Percentiles rank a stretch among this genome's conserved stretches.
phyloP scores from a whole-genome alignment of 257 asterid genomes.

The Rubia yunnanensis region DNA sequence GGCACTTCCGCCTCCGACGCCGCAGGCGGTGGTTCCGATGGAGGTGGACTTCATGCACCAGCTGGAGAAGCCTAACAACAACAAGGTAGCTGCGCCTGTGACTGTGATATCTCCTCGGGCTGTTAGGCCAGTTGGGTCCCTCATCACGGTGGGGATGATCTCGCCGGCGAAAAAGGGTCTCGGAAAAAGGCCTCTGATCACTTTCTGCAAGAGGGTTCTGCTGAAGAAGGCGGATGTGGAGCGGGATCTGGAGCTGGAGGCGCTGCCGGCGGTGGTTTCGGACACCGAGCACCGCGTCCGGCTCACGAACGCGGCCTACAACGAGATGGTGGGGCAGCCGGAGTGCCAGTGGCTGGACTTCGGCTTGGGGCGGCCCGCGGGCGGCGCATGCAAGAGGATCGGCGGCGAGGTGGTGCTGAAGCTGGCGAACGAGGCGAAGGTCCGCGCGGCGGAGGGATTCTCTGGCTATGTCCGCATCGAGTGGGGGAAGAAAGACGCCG shows the following conservation, averaged over 20 bases:
- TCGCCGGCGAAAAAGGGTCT: constrained; percentile 10
- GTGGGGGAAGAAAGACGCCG: constrained; percentile 52
- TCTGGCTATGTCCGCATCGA: constrained; percentile 53
- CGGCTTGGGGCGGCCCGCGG: neutral
- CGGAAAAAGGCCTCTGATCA: constrained; percentile 5
- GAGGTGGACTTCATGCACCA: constrained; percentile 47
- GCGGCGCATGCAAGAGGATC: constrained; percentile 53
- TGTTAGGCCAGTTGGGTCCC: constrained; percentile 64
- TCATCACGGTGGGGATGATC: constrained; percentile 30
- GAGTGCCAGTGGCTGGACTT: constrained; percentile 83
- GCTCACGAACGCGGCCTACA: constrained; percentile 65
- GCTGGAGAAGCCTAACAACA: constrained; percentile 23
- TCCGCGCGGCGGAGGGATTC: constrained; percentile 34
- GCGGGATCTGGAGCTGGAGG: constrained; percentile 52
- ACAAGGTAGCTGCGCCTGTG: no score
- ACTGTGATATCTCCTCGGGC: constrained; percentile 54
- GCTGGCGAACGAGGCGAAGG: constrained; percentile 21
- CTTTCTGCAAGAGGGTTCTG: no score
- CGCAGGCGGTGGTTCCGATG: constrained; percentile 34
- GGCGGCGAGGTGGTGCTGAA: constrained; percentile 66
- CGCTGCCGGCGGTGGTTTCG: constrained; percentile 52
- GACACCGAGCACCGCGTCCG: constrained; percentile 68
- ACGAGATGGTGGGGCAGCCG: constrained; percentile 90
- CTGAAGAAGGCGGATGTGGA: constrained; percentile 48
- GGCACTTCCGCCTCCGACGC: no score